Base-by-base conservation (phyloP, 2,329 filamentous ascomycete genomes). In the Colletotrichum sp. region DNA sequence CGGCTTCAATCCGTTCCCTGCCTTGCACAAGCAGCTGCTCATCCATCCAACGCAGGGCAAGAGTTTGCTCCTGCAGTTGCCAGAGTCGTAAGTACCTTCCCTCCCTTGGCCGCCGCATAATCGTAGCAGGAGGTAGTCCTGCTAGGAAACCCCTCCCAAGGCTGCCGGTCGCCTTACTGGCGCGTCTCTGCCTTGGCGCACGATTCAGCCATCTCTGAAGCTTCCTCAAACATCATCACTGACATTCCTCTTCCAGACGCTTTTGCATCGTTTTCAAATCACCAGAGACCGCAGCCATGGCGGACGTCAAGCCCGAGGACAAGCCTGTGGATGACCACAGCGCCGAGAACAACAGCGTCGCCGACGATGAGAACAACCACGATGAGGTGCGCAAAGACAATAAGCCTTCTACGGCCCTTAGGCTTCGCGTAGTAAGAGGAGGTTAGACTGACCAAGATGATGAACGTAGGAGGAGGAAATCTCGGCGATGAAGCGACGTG, bases 401-500 rank as follows among this genome's bases (percentile, higher is more conserved):
- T 52, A 44, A 44, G 22, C 71, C 61, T 77, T 75, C 68, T 28
- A 67, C 48, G 61, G 44, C 61, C 74, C 70, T 63, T 30, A 67
- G 69, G 71, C 71, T 70, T 75, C 75, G 74, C 69, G 76, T 67
- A 69, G 68, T 68, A 76, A 75, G 72, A 75, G 65, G 77, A 74
- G 80, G 76, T 78, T 65, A 74, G 71, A 71, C 68, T 77, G 74
- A 77, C 71, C 72, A 68, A 66, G 64, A 60, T 78, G 63, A 55
- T 68, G 55, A 76, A 69, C 79, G 70, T 65, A 92, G 90, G 90
- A 96, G 90, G 95, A 97, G 90, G 95, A 97, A 85, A 96, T 97
- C 81, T 92, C 92, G 77, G 94, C 94, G 74, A 97, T 97, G 95
- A 97, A 96, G 90, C 91, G 91, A 81, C 91, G 94, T 80, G 94